Conservation (phyloP, 768 basidiomycete species). For the Serpula lacrymans region DNA sequence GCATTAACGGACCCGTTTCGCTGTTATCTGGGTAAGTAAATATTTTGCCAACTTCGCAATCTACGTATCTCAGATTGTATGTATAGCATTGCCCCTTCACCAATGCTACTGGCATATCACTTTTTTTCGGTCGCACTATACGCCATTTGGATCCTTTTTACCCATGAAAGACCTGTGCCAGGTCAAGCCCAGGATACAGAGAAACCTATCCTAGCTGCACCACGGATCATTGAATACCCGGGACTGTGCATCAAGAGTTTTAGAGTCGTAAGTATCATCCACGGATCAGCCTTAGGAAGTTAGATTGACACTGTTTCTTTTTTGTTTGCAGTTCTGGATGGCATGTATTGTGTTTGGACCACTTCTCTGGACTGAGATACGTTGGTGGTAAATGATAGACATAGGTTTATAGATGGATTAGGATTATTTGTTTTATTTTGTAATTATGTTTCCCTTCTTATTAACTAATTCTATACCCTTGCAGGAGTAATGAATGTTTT, state of each 20-base stretch:
- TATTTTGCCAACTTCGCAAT: not conserved
- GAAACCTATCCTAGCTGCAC: conserved; percentile 38
- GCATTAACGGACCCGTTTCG: conserved; percentile 83
- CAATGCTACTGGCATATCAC: conserved; percentile 77
- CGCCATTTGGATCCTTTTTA: conserved; percentile 88
- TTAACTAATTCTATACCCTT: too few relatives aligned
- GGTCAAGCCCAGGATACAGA: conserved; percentile 13
- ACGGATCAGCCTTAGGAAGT: conserved; percentile 1
- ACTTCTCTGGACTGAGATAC: conserved; percentile 82
- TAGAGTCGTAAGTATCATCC: conserved; percentile 59
- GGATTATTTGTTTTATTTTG: too few relatives aligned
- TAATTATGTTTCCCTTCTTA: too few relatives aligned
- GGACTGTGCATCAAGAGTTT: conserved; percentile 55
- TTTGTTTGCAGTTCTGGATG: conserved; percentile 73
- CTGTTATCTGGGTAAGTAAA: conserved; percentile 77
- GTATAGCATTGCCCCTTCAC: conserved; percentile 74
- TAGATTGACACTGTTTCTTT: too few relatives aligned
- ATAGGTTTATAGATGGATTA: too few relatives aligned
- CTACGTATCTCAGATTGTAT: conserved; percentile 1
- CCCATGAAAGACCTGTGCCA: conserved; percentile 45
- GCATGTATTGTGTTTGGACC: conserved; percentile 89
- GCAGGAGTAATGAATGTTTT: too few relatives aligned
- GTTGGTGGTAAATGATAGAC: conserved; percentile 73
- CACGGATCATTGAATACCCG: conserved; percentile 67
- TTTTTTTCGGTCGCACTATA: conserved; percentile 97